Conservation (phyloP, 345 rosid genomes). For the Pelargonium nanum region DNA sequence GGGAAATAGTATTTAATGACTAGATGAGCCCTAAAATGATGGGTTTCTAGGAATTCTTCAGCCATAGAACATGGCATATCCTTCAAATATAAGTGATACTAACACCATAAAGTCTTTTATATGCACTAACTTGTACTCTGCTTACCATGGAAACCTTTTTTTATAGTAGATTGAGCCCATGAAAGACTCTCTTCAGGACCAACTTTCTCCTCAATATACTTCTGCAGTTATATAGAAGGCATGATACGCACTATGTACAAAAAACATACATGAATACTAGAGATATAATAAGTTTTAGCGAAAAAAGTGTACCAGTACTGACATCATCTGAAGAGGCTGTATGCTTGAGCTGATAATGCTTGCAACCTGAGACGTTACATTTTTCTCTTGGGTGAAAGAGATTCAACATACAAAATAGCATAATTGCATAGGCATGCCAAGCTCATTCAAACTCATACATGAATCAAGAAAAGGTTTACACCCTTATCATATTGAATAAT, state of each 20-base stretch:
- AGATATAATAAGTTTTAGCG: background rate
- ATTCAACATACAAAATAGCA: background rate
- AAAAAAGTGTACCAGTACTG: constrained; percentile 25
- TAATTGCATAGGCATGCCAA: no score
- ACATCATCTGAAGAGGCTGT: constrained; percentile 43
- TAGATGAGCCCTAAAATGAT: no score
- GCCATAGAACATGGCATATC: background rate
- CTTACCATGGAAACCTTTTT: constrained; percentile 42
- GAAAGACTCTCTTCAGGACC: constrained; percentile 21
- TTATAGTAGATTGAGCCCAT: constrained; percentile 24
- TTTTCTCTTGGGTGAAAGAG: no score
- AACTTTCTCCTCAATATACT: constrained; percentile 25
- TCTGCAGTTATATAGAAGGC: constrained; percentile 17
- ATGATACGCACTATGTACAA: background rate
- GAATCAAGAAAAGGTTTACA: no score
- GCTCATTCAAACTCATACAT: no score
- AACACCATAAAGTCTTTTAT: background rate
- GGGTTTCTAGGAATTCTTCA: no score
- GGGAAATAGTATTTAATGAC: no score
- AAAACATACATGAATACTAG: background rate
- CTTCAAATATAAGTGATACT: background rate
- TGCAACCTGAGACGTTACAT: constrained; percentile 26
- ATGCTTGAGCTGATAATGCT: constrained; percentile 38
- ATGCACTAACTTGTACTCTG: background rate
- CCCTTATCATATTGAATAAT: no score